A percentile compares a stretch with the other conserved stretches of the same genome.
Evolutionary conservation across 139 green algal species (phyloP).

Genomic region (Eudorina sp.): DNA sequence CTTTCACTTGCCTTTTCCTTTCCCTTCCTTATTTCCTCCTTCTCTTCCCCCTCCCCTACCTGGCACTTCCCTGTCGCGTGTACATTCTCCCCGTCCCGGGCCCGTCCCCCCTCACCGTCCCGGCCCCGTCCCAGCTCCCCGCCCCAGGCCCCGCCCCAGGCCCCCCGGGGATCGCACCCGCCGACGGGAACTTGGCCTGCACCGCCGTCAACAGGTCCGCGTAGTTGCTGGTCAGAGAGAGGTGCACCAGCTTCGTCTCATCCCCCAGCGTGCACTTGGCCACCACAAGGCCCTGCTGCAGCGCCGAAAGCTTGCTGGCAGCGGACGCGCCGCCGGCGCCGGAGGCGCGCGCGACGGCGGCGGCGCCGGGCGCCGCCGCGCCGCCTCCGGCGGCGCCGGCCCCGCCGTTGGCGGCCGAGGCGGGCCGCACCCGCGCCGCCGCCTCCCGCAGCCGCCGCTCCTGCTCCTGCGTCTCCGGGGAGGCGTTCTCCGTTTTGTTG

Average conservation of each 20-base stretch:
- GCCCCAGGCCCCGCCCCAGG: no score
- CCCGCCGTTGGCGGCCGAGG: background rate
- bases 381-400: slow-evolving; percentile 27
- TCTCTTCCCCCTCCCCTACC: no score
- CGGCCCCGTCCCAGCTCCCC: no score
- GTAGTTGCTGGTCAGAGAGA: slow-evolving; percentile 73
- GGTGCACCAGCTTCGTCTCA: slow-evolving; percentile 82
- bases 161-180: no score
- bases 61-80: no score
- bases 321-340: background rate
- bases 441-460: slow-evolving; percentile 82
- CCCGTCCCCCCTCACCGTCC: no score
- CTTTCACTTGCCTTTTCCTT: no score
- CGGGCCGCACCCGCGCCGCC: slow-evolving; percentile 51
- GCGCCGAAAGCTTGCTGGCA: background rate
- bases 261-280: slow-evolving; percentile 78
- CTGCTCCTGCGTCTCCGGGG: slow-evolving; percentile 71
- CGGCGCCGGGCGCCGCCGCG: no score
- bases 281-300: slow-evolving; percentile 53
- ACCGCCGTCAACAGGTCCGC: slow-evolving; percentile 80
- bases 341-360: slow-evolving; percentile 1
- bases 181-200: slow-evolving; percentile 78
- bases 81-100: no score
- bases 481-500: slow-evolving; percentile 66
- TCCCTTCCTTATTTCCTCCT: no score